Conservation (phyloP, 2,329 filamentous ascomycete species). For the Ophiosphaerella narmari region DNA sequence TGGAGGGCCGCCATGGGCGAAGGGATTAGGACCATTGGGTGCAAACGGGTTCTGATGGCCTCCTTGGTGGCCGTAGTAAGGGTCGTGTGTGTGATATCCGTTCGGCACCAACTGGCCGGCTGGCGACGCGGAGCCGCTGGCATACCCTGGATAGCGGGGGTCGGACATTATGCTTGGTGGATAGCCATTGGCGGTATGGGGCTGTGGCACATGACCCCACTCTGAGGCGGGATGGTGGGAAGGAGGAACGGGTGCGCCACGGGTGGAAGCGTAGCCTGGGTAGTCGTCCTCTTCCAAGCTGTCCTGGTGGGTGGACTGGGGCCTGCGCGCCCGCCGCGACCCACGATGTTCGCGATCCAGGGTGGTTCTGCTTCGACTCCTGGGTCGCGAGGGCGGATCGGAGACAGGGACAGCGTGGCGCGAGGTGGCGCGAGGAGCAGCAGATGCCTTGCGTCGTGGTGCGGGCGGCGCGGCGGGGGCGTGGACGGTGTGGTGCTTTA, state of each 20-base stretch:
- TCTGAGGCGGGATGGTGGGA: conserved; percentile 40
- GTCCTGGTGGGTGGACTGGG: conserved; percentile 46
- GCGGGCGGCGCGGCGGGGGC: conserved; percentile 42
- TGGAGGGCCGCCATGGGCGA: conserved; percentile 22
- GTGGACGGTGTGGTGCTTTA: conserved; percentile 34
- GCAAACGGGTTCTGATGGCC: conserved; percentile 36
- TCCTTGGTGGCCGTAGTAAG: conserved; percentile 36
- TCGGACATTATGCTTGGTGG: conserved; percentile 47
- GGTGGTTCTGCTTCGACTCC: conserved; percentile 39
- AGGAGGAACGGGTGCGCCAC: conserved; percentile 34
- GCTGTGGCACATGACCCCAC: conserved; percentile 45
- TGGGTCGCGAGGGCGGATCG: conserved; percentile 39
- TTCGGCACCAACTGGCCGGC: conserved; percentile 39
- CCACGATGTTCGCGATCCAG: conserved; percentile 33
- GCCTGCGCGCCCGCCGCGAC: conserved; percentile 35
- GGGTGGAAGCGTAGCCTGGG: conserved; percentile 39
- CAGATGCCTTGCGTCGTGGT: conserved; percentile 38
- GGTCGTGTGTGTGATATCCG: conserved; percentile 36
- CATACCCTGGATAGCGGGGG: conserved; percentile 35
- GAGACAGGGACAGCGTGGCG: conserved; percentile 38
- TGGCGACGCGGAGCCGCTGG: conserved; percentile 26
- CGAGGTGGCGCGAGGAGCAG: conserved; percentile 48
- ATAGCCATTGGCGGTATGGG: conserved; percentile 38
- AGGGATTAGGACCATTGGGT: conserved; percentile 32
- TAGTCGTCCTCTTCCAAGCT: conserved; percentile 54